phyloP scores from a whole-genome alignment of 2,329 filamentous ascomycete genomes.

The Dryadomyces quercivorus region DNA sequence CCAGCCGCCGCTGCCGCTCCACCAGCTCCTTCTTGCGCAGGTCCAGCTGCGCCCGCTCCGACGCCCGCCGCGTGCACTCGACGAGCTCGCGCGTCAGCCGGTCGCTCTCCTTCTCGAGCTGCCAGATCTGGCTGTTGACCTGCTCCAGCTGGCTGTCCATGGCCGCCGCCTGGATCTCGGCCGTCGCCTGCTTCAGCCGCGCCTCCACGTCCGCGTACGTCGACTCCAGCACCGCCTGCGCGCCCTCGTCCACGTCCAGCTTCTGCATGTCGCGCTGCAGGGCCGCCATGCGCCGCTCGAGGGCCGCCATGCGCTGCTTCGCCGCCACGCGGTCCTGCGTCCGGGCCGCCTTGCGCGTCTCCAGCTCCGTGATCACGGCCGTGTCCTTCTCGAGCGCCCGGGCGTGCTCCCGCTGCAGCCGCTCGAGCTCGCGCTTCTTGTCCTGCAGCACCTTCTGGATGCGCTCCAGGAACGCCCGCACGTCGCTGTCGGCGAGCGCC shows the following conservation, averaged over 20 bases:
- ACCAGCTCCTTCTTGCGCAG: constrained; percentile 69
- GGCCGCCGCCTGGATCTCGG: constrained; percentile 46
- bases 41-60: constrained; percentile 74
- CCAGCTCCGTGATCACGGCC: constrained; percentile 56
- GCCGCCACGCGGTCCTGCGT: constrained; percentile 64
- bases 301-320: constrained; percentile 57
- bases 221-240: constrained; percentile 63
- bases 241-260: constrained; percentile 79
- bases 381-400: constrained; percentile 67
- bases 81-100: constrained; percentile 69
- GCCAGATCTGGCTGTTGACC: constrained; percentile 51
- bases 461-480: constrained; percentile 65
- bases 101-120: constrained; percentile 60
- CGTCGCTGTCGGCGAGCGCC: constrained; percentile 59
- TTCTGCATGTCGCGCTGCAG: constrained; percentile 57
- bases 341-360: constrained; percentile 58
- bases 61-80: constrained; percentile 68
- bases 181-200: constrained; percentile 49
- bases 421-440: constrained; percentile 61
- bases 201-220: constrained; percentile 57
- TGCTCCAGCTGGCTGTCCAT: constrained; percentile 61
- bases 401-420: constrained; percentile 58
- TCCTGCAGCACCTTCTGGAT: constrained; percentile 65
- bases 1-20: constrained; percentile 60
- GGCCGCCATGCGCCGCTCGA: constrained; percentile 55